Evolutionary conservation across 441 rosid genomes (phyloP), one percentile per base, ranked within the genome.

Genomic region (Eruca vesicaria): DNA sequence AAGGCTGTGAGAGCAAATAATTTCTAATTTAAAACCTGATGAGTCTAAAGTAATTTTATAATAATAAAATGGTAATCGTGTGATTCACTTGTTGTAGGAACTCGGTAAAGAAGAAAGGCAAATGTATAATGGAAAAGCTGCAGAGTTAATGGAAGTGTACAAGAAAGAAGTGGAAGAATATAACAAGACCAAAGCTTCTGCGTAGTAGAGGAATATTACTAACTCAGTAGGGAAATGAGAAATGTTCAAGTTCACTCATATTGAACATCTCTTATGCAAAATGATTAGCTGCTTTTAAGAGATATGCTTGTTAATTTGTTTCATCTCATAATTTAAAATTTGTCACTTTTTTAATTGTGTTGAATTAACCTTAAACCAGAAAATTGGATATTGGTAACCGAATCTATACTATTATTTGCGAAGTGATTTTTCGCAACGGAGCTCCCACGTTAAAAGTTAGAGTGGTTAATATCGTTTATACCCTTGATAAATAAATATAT

Each of bases 121-220:
- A 60, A 56, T 58, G 0, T 90, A 92, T 90, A 92, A 88, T 66
- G 80, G 73, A 7, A 89, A 76, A 77, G 96, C 93, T 9, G 85
- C 87, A 2, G 90, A 86, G 80, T 88, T 91, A 38, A 90, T 83
- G 94, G 93, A 82, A 70, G 82, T 67, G 0, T 89, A 90, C 82
- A 89, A 86, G 86, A 90, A 83, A 79, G 85, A 88, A 72, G 9
- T 89, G 78, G 94, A 87, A 67, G 88, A 83, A 62, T 92, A 89
- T 86, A 86, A 82, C 50, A 71, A 69, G 64, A 45, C 52, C 15
- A 53, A 52, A 20, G 15, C 63, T 21, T 29, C 63, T n/a, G 43
- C 52, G 14, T 67, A 50, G 45, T 31, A 52, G 38, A 28, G 21
- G 58, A 68, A 7, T 50, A 45, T 19, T 45, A n/a, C 52, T 32